Evolutionary conservation across 768 basidiomycete species (phyloP).

Genomic region (Leccinum barrowsii): DNA sequence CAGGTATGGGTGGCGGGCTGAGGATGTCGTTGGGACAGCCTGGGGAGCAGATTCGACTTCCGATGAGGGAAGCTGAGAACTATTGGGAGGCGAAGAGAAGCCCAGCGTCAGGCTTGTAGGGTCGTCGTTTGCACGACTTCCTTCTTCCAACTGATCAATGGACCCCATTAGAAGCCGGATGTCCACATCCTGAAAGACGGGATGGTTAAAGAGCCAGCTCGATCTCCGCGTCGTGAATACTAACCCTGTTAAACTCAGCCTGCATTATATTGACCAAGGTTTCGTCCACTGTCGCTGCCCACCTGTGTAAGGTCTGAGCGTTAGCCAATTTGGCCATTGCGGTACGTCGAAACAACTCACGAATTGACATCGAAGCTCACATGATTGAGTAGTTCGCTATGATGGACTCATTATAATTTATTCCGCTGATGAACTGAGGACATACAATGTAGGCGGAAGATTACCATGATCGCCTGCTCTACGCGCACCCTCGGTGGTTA

Average conservation of each 20-base stretch:
- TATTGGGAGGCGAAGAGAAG: background rate
- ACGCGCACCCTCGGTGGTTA: background rate
- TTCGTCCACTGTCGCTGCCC: background rate
- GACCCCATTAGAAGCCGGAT: background rate
- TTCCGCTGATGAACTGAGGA: background rate
- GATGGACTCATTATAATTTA: background rate
- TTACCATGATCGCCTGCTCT: background rate
- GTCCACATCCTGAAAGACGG: background rate
- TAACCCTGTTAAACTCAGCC: background rate
- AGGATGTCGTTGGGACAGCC: background rate
- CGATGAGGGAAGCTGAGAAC: background rate
- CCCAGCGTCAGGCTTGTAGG: background rate
- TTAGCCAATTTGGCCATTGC: background rate
- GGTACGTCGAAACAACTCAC: background rate
- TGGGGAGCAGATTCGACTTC: background rate
- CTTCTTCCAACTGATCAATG: background rate
- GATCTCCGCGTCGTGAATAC: background rate
- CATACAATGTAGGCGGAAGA: background rate
- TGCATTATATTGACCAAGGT: background rate
- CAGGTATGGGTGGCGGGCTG: background rate
- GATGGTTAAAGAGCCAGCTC: background rate
- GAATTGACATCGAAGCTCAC: background rate
- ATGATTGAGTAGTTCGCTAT: background rate
- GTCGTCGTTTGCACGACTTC: background rate
- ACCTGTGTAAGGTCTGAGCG: background rate